These are phyloP conservation scores for Hyaloscypha bicolor DNA, from an alignment of 495 filamentous ascomycete species.

Conservation along the genomic window DNA sequence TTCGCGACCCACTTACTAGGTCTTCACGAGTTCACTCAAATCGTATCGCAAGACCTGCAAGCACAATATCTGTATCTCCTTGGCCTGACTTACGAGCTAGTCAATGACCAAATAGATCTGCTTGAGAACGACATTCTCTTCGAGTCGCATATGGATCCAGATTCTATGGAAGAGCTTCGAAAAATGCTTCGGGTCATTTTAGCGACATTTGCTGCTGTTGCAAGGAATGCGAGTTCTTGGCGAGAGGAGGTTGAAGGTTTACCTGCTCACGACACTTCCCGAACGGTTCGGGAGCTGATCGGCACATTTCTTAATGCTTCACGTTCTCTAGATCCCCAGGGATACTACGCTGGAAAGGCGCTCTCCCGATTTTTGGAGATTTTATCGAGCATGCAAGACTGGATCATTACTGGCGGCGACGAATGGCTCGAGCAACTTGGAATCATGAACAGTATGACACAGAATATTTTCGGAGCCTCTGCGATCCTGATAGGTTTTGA, in stretches of 20 bases:
- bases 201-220: background rate
- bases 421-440: conserved; percentile 43
- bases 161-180: conserved; percentile 13
- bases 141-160: background rate
- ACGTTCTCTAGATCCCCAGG: background rate
- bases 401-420: conserved; percentile 39
- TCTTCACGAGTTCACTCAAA: conserved; percentile 33
- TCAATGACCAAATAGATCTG: conserved; percentile 46
- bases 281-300: background rate
- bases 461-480: conserved; percentile 48
- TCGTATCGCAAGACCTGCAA: conserved; percentile 36
- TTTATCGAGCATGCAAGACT: conserved; percentile 41
- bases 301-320: background rate
- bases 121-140: conserved; percentile 14
- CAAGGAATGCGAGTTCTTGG: background rate
- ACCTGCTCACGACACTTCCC: background rate
- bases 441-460: conserved; percentile 41
- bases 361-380: conserved; percentile 44
- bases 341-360: conserved; percentile 52
- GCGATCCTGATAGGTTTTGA: conserved; percentile 58
- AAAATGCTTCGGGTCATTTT: background rate
- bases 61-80: conserved; percentile 45
- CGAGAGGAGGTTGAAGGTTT: background rate
- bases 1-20: conserved; percentile 63
- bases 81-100: conserved; percentile 43